Base-by-base conservation (phyloP, 192 early-diverging fungal species). In the Umbelopsis ramanniana region DNA sequence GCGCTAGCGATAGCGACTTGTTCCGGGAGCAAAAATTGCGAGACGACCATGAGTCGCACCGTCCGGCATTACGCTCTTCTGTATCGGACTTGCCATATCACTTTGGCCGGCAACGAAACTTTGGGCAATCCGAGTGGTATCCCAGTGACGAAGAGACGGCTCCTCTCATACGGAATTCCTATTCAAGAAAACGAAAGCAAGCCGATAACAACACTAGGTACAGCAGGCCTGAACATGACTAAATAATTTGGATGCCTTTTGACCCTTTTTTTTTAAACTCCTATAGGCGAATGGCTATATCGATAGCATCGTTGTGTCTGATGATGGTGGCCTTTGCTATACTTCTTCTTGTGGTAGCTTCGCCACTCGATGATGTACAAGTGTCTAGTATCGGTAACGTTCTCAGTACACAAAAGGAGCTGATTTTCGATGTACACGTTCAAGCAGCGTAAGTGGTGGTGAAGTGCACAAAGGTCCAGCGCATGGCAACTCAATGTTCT, bases 391-490 rank as follows among this genome's bases (percentile, higher is more conserved):
- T 90, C n/a, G 77, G 83, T 22, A 87, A 90, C 71, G 86, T 91
- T 4, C 69, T 91, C 53, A 87, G 86, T 19, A 84, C 88, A 6
- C 87, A 91, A 50, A 89, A 88, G 67, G 87, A 89, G 77, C 72
- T 91, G 6, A 82, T 91, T 46, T 91, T 91, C 50, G 85, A 89
- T 48, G 55, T 91, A 52, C 85, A 89, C 71, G 78, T 91, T 15
- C 75, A 78, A 66, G 82, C 84, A 7, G 83, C 66, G 75, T 76
- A 72, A 71, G 40, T 29, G 14, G n/a, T n/a, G n/a, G n/a, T n/a
- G n/a, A n/a, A n/a, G n/a, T n/a, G n/a, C n/a, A n/a, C n/a, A n/a
- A n/a, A n/a, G n/a, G n/a, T n/a, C n/a, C n/a, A n/a, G 29, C 29
- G 29, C 29, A 29, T 29, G 29, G 29, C 29, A 1, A 29, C 29